Evolutionary conservation across 108 stramenopile species (phyloP).

Genomic region (Cylindrotheca fusiformis): DNA sequence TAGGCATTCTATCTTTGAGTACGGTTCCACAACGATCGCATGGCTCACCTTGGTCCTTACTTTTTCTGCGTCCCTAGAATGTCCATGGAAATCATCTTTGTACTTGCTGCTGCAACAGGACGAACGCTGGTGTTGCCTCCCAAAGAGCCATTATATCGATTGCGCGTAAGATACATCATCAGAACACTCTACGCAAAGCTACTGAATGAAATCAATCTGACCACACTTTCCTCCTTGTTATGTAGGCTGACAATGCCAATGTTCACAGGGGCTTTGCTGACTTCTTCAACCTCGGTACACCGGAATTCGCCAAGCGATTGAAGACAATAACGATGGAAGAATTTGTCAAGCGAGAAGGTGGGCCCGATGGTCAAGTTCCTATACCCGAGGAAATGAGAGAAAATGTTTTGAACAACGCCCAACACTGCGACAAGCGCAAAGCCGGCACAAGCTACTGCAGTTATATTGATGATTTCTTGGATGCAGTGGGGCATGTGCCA

Average conservation of each 20-base stretch:
- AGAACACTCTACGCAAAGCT: too few relatives aligned
- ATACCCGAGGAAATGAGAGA: slow-evolving; percentile 42
- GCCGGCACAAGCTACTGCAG: slow-evolving; percentile 25
- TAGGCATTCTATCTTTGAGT: too few relatives aligned
- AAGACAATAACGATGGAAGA: slow-evolving; percentile 55
- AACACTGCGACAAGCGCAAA: slow-evolving; percentile 46
- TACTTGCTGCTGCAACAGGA: slow-evolving; percentile 80
- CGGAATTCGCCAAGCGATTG: slow-evolving; percentile 47
- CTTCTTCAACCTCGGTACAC: slow-evolving; percentile 66
- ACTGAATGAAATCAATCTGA: too few relatives aligned
- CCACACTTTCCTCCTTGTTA: too few relatives aligned
- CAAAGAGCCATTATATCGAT: slow-evolving; percentile 70
- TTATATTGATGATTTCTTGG: slow-evolving; percentile 49
- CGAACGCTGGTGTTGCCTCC: slow-evolving; percentile 89
- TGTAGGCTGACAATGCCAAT: slow-evolving; percentile 48
- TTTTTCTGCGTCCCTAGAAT: too few relatives aligned
- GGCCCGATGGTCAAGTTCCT: slow-evolving; percentile 45
- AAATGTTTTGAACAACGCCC: slow-evolving; percentile 34
- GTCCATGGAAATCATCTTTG: slow-evolving; percentile 80
- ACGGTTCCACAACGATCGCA: too few relatives aligned
- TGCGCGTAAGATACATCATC: slow-evolving; percentile 24
- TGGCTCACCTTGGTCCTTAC: too few relatives aligned
- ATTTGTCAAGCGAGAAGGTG: slow-evolving; percentile 57
- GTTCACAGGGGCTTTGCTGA: slow-evolving; percentile 70
- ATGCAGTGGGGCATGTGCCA: slow-evolving; percentile 42